Evolutionary conservation across 305 asterid species (phyloP).

Genomic region (Andrographis paniculata): DNA sequence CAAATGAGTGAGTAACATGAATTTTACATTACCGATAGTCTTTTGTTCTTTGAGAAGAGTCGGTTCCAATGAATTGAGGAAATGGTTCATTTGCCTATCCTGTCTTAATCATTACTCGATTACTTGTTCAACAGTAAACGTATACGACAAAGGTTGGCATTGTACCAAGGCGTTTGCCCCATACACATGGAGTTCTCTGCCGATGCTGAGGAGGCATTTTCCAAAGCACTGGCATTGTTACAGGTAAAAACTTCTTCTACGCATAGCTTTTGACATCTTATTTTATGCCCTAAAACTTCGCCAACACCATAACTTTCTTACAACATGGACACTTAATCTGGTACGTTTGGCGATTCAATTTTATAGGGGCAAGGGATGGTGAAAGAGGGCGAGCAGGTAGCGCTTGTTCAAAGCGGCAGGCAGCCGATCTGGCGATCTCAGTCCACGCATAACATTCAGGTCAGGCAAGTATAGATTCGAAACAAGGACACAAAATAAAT

Average conservation of each 20-base stretch:
- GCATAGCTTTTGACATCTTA: too few relatives aligned
- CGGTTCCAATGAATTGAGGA: too few relatives aligned
- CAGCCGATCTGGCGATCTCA: constrained; percentile 89
- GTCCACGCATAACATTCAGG: constrained; percentile 89
- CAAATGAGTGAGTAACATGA: constrained; percentile 55
- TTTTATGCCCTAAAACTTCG: too few relatives aligned
- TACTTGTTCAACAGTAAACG: constrained; percentile 48
- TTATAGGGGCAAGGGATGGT: constrained; percentile 85
- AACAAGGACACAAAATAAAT: not conserved
- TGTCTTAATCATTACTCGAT: not conserved
- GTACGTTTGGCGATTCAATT: too few relatives aligned
- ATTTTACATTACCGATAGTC: too few relatives aligned
- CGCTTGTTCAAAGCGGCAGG: constrained; percentile 89
- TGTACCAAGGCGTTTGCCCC: constrained; percentile 93
- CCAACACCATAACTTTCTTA: too few relatives aligned
- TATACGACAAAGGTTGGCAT: constrained; percentile 83
- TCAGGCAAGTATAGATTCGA: constrained; percentile 48
- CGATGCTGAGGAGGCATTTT: constrained; percentile 82
- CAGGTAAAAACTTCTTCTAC: constrained; percentile 33
- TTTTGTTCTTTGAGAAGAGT: too few relatives aligned
- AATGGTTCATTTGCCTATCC: not conserved
- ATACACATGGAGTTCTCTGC: constrained; percentile 74
- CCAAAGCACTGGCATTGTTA: constrained; percentile 54
- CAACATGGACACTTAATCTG: too few relatives aligned
- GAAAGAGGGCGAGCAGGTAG: constrained; percentile 84